Evolutionary conservation across 352 stramenopile genomes (phyloP).

Genomic region (Pythium oligandrum): DNA sequence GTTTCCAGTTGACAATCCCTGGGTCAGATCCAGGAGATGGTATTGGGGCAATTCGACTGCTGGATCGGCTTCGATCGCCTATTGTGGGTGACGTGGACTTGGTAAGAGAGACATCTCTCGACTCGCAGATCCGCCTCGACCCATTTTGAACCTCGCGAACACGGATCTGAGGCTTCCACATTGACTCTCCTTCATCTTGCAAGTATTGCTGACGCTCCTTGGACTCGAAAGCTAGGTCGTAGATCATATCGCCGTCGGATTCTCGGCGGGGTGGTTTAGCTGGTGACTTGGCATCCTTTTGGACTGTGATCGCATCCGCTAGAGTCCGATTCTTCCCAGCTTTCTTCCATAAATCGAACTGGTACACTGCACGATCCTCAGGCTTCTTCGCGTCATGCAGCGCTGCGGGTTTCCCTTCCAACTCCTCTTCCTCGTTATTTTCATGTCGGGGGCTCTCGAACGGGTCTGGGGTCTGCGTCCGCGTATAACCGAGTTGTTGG

Average conservation of each 20-base stretch:
- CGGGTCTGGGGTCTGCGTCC: constrained; percentile 9
- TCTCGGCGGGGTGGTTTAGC: too few species aligned
- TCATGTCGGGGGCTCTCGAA: not conserved
- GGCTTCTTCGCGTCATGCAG: constrained; percentile 6
- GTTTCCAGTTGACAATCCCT: constrained; percentile 85
- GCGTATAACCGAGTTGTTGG: constrained; percentile 39
- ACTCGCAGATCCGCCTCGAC: too few species aligned
- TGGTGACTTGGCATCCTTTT: constrained; percentile 13
- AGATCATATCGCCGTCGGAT: too few species aligned
- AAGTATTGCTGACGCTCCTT: too few species aligned
- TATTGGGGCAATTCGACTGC: constrained; percentile 3
- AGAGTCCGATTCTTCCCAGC: constrained; percentile 34
- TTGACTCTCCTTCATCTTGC: too few species aligned
- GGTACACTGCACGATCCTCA: constrained; percentile 20
- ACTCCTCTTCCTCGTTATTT: constrained; percentile 17
- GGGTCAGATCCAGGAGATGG: constrained; percentile 3
- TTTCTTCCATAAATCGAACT: constrained; percentile 61
- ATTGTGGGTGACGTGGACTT: constrained; percentile 51
- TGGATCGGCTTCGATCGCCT: constrained; percentile 7
- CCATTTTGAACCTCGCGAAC: too few species aligned
- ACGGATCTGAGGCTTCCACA: too few species aligned
- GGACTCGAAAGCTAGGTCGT: too few species aligned
- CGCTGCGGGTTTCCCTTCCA: constrained; percentile 10
- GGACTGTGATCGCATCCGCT: constrained; percentile 39
- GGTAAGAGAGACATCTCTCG: constrained; percentile 30